phyloP scores from a whole-genome alignment of 2,329 filamentous ascomycete genomes.

The Pseudogymnoascus sp. region DNA sequence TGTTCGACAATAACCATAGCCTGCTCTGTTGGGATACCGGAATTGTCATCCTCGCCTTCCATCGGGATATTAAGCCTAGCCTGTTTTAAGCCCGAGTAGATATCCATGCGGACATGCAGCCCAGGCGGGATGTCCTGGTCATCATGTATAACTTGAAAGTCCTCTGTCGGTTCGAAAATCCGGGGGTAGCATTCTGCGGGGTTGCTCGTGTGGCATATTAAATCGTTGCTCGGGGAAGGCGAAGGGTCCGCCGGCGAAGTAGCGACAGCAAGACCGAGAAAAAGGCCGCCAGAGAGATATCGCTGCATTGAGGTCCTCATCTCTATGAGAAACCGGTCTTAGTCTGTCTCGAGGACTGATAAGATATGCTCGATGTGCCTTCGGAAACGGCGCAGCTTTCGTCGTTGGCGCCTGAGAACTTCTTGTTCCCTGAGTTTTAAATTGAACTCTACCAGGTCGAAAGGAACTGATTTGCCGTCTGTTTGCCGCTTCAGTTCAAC shows the following conservation, averaged over 20 bases:
- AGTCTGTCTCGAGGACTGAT: conserved; percentile 17
- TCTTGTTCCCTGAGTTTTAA: conserved; percentile 21
- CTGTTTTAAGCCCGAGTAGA: conserved; percentile 54
- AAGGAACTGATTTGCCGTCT: conserved; percentile 23
- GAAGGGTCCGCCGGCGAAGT: conserved; percentile 15
- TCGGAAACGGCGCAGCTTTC: conserved; percentile 23
- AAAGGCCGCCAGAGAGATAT: neutral
- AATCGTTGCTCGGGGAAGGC: conserved; percentile 34
- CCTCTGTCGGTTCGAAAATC: conserved; percentile 52
- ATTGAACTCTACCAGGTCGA: conserved; percentile 24
- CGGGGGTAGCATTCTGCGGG: conserved; percentile 56
- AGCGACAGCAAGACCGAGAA: conserved; percentile 8
- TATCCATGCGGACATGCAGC: conserved; percentile 57
- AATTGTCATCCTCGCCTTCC: conserved; percentile 35
- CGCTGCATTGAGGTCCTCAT: conserved; percentile 5
- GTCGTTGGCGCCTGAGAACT: conserved; percentile 19
- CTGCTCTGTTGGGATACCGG: conserved; percentile 44
- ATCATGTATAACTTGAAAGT: conserved; percentile 53
- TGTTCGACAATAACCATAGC: conserved; percentile 46
- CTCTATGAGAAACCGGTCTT: neutral
- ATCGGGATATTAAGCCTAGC: conserved; percentile 55
- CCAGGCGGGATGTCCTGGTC: conserved; percentile 58
- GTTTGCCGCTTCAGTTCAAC: conserved; percentile 22
- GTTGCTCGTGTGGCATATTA: conserved; percentile 57
- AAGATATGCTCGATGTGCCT: conserved; percentile 23